Percentiles rank a stretch among this genome's conserved stretches.
phyloP scores from a whole-genome alignment of 148 eudicot genomes.

The Rhododendron vialii region DNA sequence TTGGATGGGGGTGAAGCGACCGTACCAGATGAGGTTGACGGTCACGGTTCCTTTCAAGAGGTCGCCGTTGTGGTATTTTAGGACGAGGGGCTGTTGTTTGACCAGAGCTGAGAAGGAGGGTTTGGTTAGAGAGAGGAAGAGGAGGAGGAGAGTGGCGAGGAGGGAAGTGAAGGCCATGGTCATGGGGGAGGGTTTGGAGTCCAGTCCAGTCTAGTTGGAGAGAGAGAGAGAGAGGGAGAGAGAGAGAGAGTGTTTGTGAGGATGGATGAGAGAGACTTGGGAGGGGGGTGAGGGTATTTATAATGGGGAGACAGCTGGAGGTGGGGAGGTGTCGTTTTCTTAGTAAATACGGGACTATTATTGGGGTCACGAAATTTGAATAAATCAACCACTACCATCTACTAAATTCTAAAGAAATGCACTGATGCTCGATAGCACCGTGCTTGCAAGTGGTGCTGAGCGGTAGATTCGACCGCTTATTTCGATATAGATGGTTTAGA shows the following conservation, averaged over 20 bases:
- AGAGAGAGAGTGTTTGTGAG: too few species aligned
- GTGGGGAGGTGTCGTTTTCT: neutral
- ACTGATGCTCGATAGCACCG: too few species aligned
- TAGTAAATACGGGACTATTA: too few species aligned
- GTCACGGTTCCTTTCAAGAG: slow-evolving; percentile 39
- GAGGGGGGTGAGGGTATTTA: neutral
- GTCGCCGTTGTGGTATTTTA: slow-evolving; percentile 44
- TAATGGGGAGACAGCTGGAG: neutral
- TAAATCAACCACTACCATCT: neutral
- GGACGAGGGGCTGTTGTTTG: slow-evolving; percentile 22
- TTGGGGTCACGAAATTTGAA: neutral
- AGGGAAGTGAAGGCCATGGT: slow-evolving; percentile 21
- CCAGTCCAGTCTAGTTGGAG: neutral
- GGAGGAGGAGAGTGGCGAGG: neutral
- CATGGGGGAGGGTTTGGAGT: neutral
- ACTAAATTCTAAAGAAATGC: too few species aligned
- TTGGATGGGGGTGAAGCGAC: slow-evolving; percentile 41
- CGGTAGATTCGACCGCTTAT: too few species aligned
- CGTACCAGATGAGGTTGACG: slow-evolving; percentile 52
- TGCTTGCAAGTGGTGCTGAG: too few species aligned
- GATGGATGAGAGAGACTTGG: neutral
- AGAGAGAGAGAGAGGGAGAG: neutral
- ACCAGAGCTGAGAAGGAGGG: slow-evolving; percentile 17
- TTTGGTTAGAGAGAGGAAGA: neutral
- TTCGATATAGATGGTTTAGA: too few species aligned